Evolutionary conservation across 352 stramenopile genomes (phyloP).

Genomic region (Pseudoperonospora humuli): DNA sequence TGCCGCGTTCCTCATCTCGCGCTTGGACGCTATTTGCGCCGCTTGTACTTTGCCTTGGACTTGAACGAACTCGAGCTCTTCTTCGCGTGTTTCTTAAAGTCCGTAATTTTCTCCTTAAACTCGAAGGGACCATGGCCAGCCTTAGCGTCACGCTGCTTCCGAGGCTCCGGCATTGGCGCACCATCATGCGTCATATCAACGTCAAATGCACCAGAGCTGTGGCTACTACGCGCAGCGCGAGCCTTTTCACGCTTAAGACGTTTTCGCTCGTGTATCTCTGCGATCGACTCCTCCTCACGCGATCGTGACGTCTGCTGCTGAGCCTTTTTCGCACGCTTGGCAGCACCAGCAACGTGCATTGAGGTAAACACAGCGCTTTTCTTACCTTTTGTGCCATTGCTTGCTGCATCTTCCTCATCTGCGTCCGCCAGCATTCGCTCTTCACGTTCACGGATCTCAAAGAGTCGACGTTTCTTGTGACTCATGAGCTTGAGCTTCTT

Average conservation of each 20-base stretch:
- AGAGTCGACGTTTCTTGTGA: slow-evolving; percentile 80
- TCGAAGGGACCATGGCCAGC: slow-evolving; percentile 59
- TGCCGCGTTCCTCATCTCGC: no score
- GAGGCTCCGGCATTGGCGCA: slow-evolving; percentile 23
- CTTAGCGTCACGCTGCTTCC: slow-evolving; percentile 32
- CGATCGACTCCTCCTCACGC: slow-evolving; percentile 72
- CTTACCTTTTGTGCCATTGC: slow-evolving; percentile 25
- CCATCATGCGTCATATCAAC: slow-evolving; percentile 51
- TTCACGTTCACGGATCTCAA: slow-evolving; percentile 80
- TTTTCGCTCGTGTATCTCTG: slow-evolving; percentile 72
- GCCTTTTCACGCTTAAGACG: slow-evolving; percentile 71
- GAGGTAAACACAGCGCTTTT: slow-evolving; percentile 65
- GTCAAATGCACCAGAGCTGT: slow-evolving; percentile 57
- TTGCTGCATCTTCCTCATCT: slow-evolving; percentile 28
- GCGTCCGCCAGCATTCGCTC: slow-evolving; percentile 71
- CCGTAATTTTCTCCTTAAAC: slow-evolving; percentile 90
- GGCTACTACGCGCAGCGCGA: slow-evolving; percentile 44
- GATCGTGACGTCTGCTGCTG: slow-evolving; percentile 40
- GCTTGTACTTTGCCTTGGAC: slow-evolving; percentile 85
- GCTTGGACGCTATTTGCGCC: slow-evolving; percentile 76
- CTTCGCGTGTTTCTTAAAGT: slow-evolving; percentile 87
- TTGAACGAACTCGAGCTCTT: slow-evolving; percentile 84
- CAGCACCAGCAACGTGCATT: slow-evolving; percentile 65
- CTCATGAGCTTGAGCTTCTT: slow-evolving; percentile 83
- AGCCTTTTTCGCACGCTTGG: slow-evolving; percentile 79